phyloP scores from a whole-genome alignment of 1,284 basidiomycete species.

The Apiotrichum domesticum region DNA sequence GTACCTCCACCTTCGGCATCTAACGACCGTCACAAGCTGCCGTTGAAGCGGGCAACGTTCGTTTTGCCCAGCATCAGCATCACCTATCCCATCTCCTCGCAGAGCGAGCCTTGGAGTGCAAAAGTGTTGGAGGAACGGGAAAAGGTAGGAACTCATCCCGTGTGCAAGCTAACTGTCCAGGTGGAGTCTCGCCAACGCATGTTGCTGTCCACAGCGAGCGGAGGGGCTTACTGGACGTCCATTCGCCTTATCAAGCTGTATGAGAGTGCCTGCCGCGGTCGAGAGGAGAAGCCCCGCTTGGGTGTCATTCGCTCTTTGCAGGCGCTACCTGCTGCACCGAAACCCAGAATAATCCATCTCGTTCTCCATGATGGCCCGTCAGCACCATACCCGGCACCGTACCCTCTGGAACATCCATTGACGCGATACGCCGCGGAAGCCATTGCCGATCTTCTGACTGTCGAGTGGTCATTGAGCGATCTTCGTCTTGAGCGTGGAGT shows the following conservation, averaged over 20 bases:
- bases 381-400: slow-evolving; percentile 13
- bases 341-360: slow-evolving; percentile 33
- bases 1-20: not conserved
- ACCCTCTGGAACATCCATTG: slow-evolving; percentile 52
- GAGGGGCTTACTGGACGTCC: slow-evolving; percentile 44
- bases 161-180: slow-evolving; percentile 17
- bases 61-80: slow-evolving; percentile 73
- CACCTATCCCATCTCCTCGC: slow-evolving; percentile 75
- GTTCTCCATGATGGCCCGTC: slow-evolving; percentile 19
- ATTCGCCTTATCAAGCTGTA: slow-evolving; percentile 41
- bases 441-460: slow-evolving; percentile 77
- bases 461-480: slow-evolving; percentile 82
- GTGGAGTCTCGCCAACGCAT: slow-evolving; percentile 56
- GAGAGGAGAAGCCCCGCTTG: slow-evolving; percentile 59
- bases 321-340: slow-evolving; percentile 32
- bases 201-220: slow-evolving; percentile 49
- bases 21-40: slow-evolving; percentile 40
- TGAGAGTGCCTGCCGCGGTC: slow-evolving; percentile 42
- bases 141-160: slow-evolving; percentile 20
- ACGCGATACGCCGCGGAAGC: slow-evolving; percentile 64
- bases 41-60: slow-evolving; percentile 77
- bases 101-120: slow-evolving; percentile 69
- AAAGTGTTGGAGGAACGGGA: slow-evolving; percentile 51
- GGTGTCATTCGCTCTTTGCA: slow-evolving; percentile 63
- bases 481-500: slow-evolving; percentile 68